Evolutionary conservation across 73 alveolate species (phyloP).

Genomic region (Loxodes magnus): DNA sequence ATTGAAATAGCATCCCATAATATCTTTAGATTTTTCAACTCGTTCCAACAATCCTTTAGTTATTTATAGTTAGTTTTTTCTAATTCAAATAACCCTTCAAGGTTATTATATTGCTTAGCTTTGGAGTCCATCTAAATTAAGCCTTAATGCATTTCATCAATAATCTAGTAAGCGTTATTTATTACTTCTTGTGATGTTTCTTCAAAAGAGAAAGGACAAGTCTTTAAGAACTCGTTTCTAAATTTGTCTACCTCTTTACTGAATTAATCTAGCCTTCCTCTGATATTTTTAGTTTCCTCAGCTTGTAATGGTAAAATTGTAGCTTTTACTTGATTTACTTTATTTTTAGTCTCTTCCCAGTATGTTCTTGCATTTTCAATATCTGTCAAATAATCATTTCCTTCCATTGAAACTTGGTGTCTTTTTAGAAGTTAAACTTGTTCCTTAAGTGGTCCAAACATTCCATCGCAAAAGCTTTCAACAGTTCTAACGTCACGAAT

Average conservation of each 20-base stretch:
- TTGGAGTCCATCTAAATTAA: conserved; percentile 76
- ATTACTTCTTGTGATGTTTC: conserved; percentile 65
- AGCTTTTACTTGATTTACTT: conserved; percentile 95
- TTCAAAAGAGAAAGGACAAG: conserved; percentile 79
- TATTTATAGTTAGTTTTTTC: conserved; percentile 84
- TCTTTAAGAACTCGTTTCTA: conserved; percentile 79
- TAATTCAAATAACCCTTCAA: conserved; percentile 86
- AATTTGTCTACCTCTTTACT: conserved; percentile 69
- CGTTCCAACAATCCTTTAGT: conserved; percentile 92
- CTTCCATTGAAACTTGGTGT: conserved; percentile 68
- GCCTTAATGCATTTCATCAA: conserved; percentile 61
- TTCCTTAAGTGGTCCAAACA: conserved; percentile 69
- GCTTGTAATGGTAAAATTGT: conserved; percentile 91
- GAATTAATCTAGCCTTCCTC: conserved; percentile 71
- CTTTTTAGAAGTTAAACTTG: conserved; percentile 59
- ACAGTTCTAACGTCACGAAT: conserved; percentile 84
- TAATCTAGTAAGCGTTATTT: conserved; percentile 69
- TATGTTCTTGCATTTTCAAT: conserved; percentile 69
- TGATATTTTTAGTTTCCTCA: conserved; percentile 91
- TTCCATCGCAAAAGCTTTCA: conserved; percentile 58
- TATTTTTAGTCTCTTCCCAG: conserved; percentile 88
- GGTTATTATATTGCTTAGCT: conserved; percentile 73
- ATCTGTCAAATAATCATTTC: conserved; percentile 29
- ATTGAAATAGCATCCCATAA: conserved; percentile 98
- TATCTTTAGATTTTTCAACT: conserved; percentile 76